Percentiles rank a stretch among this genome's conserved stretches.
Evolutionary conservation across 352 stramenopile genomes (phyloP).

Genomic region (Phytopythium delawarense): DNA sequence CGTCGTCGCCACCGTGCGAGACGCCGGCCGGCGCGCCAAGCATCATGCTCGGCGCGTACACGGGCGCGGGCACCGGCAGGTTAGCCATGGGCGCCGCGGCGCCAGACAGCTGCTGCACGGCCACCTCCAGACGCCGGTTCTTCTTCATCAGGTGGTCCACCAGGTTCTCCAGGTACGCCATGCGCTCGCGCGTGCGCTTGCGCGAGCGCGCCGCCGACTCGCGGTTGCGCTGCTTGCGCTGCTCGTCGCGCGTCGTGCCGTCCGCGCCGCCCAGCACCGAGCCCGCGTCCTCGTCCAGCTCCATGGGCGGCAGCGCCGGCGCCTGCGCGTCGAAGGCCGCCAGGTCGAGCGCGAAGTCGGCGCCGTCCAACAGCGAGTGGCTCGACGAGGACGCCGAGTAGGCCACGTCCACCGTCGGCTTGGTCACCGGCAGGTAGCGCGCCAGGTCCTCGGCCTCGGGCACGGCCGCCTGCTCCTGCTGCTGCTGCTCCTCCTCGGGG

Average conservation of each 20-base stretch:
- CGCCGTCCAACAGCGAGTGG: conserved; percentile 7
- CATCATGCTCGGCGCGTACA: not conserved
- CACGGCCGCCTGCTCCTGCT: not conserved
- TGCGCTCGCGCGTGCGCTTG: conserved; percentile 13
- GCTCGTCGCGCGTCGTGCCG: conserved; percentile 5
- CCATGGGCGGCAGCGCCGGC: conserved; percentile 6
- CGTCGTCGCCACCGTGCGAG: not conserved
- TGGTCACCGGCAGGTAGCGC: conserved; percentile 4
- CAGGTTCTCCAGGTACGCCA: conserved; percentile 15
- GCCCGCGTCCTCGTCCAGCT: conserved; percentile 6
- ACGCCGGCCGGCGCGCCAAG: not conserved
- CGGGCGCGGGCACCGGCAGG: not conserved
- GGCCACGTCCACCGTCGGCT: conserved; percentile 3
- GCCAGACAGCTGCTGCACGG: conserved; percentile 8
- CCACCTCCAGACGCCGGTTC: conserved; percentile 9
- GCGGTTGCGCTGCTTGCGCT: conserved; percentile 14
- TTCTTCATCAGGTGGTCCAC: conserved; percentile 13
- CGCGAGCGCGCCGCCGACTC: conserved; percentile 18
- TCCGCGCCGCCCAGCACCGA: not conserved
- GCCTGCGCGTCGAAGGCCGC: conserved; percentile 1
- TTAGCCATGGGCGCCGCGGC: not conserved
- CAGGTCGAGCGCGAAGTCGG: conserved; percentile 8
- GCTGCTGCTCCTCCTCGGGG: not conserved
- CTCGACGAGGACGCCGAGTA: not conserved
- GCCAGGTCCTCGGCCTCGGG: not conserved